Evolutionary conservation across 2,329 filamentous ascomycete species (phyloP), one percentile per base, ranked within the genome.

Genomic region (Ophiostoma piceae): DNA sequence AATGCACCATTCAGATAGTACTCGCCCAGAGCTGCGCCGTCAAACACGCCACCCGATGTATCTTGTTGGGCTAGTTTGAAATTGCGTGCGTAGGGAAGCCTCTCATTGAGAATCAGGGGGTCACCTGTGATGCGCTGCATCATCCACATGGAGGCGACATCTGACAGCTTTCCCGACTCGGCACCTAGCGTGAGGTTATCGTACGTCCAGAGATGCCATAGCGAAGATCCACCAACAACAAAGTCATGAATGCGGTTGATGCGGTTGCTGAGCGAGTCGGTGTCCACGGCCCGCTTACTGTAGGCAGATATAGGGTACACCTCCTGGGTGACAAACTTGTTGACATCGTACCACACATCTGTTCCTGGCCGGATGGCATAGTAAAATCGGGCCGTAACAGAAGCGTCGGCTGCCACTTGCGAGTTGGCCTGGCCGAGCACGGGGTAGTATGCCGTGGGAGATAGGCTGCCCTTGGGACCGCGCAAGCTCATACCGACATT

Each of bases 181-280:
- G 43, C 43, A 47, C 43, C 43, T 4, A 47, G 43, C 5, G 43
- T 47, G 43, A 47, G 43, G 16, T 47, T 47, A 47, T 47, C 43
- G 43, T 47, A n/a, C 14, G 16, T 1, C 43, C 43, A 47, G 43
- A 47, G n/a, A 35, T 71, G 37, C 71, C 71, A 72, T 14, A 72
- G 35, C 37, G 43, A 47, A 19, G 43, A 47, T 47, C 14, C 43
- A 19, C 43, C 43, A 19, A n/a, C 43, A 2, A 47, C 47, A 67
- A 72, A 72, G 69, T 72, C 71, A 54, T 72, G 71, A 37, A 72
- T 72, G 11, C 67, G 69, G 65, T 71, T 70, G 41, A 72, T 68
- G 60, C 71, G 66, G 51, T 69, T 41, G 32, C 67, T 66, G 22
- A 72, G 65, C 5, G 69, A 69, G 32, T 67, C 47, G 12, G 51